Evolutionary conservation across 2,329 filamentous ascomycete genomes (phyloP), one percentile per base, ranked within the genome.

Genomic region (Didymella arachidicola): DNA sequence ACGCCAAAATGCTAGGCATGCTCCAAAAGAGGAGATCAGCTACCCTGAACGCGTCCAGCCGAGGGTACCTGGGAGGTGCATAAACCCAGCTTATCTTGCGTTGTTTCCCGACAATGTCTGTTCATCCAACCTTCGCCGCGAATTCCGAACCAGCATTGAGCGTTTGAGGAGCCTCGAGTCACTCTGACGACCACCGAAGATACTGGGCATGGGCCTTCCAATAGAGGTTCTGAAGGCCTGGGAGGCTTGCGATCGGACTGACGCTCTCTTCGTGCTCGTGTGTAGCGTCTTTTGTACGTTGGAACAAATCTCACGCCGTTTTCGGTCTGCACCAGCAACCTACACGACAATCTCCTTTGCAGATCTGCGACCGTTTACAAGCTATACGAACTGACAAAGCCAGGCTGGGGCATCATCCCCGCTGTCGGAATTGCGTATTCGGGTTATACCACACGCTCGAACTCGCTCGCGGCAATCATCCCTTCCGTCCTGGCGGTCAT

Each of bases 391-490:
- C 45, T 46, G 14, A 49, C 14, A 30, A 27, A n/a, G 2, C 3
- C 19, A 72, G 69, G 81, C 67, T 83, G 81, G 81, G 77, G 80
- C 1, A 83, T 84, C 60, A 80, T 83, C 11, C 81, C 81, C 5
- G 81, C 82, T 0, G 81, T 83, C 41, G 81, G 81, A 10, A 79
- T 83, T 18, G 82, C 79, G 4, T 83, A 83, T 64, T 79, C 78
- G 1, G 81, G 81, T 3, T 83, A 83, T 66, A 80, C 80, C 0
- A 83, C 80, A 44, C 74, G 79, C 14, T 78, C 79, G 48, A 83
- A 81, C 60, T 79, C 79, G 4, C 74, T 83, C 34, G 76, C 79
- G n/a, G 80, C 81, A 2, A 79, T 81, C 59, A 79, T 83, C 56
- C 81, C 81, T 7, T 78, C 81, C 0, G 70, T 83, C 2, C 75